Evolutionary conservation across 495 filamentous ascomycete genomes (phyloP).

Genomic region (Annulohypoxylon bovei): DNA sequence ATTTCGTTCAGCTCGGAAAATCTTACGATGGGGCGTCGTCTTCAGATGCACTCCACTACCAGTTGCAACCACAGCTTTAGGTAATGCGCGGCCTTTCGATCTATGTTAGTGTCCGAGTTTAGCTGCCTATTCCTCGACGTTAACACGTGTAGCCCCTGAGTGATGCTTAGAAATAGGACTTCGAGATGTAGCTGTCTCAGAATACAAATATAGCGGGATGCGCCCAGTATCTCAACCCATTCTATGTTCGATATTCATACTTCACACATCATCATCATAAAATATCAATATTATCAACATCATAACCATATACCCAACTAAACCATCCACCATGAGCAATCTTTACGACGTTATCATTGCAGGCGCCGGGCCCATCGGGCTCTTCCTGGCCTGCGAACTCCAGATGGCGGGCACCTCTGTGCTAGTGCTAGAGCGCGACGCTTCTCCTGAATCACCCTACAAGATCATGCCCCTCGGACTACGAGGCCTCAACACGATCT

Average conservation of each 20-base stretch:
- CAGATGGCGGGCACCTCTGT: conserved; percentile 34
- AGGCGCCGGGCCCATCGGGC: conserved; percentile 39
- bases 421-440: conserved; percentile 44
- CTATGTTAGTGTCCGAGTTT: neutral
- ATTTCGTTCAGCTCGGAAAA: neutral
- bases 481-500: conserved; percentile 45
- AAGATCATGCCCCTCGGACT: conserved; percentile 36
- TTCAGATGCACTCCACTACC: neutral
- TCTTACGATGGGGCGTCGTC: neutral
- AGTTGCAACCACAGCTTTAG: neutral
- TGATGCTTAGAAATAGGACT: neutral
- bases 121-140: neutral
- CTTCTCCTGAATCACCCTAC: conserved; percentile 26
- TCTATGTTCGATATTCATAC: neutral
- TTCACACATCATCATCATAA: neutral
- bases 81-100: neutral
- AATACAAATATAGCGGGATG: neutral
- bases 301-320: neutral
- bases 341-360: conserved; percentile 37
- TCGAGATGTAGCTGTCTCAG: neutral
- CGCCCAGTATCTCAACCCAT: neutral
- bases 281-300: neutral
- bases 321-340: conserved; percentile 1
- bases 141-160: neutral
- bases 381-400: conserved; percentile 45